Evolutionary conservation across 2,329 filamentous ascomycete species (phyloP), one percentile per base, ranked within the genome.

Genomic region (Gaeumannomyces tritici): DNA sequence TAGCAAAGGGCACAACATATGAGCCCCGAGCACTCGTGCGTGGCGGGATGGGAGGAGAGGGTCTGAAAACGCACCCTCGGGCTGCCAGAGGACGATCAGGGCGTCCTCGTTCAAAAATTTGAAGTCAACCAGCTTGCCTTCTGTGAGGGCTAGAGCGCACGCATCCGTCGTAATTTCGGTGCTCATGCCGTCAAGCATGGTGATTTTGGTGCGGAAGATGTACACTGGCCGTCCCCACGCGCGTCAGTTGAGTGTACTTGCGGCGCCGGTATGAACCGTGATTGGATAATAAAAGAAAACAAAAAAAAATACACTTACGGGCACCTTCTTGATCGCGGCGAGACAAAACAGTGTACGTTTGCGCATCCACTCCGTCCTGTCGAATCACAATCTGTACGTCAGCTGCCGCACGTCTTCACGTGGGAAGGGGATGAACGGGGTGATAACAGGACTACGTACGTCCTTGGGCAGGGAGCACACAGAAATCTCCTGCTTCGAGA

Each of bases 41-140:
- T 18, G 55, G 24, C 11, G 27, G 5, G 24, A 56, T 27, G 55
- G 24, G 8, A 28, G 27, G 28, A 35, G 4, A 33, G 29, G 18
- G n/a, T 47, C 26, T 26, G 33, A 28, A 57, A 21, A 47, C 60
- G 31, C 31, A 66, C 57, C 55, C 27, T 57, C 24, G 3, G 5
- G 11, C 11, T 71, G 69, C 73, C 81, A 83, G 2, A 92, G 79
- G 1, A 90, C 67, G 61, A 91, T 77, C 1, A 92, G 71, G 0
- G 76, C 79, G 15, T 79, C 73, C 62, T 89, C 83, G 67, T 88
- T 80, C 56, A 90, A 79, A 68, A 92, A 91, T 69, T 88, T 87
- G 18, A 89, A 72, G 70, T 91, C 87, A 26, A 84, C 72, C 21
- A 87, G 73, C n/a, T 72, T 74, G 13, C 74, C 74, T 7, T 74